Evolutionary conservation across 208 protist genomes (phyloP), one percentile per base, ranked within the genome.

Genomic region (Plasmodiophora brassicae): DNA sequence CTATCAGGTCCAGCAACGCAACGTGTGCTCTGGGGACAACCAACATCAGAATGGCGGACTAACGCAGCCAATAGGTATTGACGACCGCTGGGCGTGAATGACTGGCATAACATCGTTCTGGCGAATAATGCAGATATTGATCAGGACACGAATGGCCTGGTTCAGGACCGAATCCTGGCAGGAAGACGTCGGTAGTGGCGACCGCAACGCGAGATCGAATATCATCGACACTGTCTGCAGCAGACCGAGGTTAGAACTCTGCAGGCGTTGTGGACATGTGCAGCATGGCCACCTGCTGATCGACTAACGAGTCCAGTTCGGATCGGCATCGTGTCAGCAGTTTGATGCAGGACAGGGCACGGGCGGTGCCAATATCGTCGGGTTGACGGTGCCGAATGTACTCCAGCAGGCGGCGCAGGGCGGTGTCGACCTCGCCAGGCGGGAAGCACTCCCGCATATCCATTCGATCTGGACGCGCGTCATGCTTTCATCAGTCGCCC

Each of bases 61-160:
- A 78, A 14, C 32, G 41, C 20, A 8, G 41, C n/a, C 5, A 32
- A 8, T n/a, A 5, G 41, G 41, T n/a, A 5, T 8, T 44, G 41
- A 5, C 14, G 32, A 78, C 65, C n/a, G 32, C n/a, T 78, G 65
- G 32, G 10, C 5, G n/a, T 78, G 65, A 5, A 78, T 14, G 5
- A 78, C 65, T 5, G 65, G 14, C 32, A 78, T n/a, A 5, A 38
- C n/a, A 38, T 38, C 14, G 10, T 5, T 14, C 41, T 78, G 65
- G 41, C n/a, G n/a, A 78, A 78, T 78, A 5, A 78, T 78, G 65
- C 65, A 78, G 5, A 78, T 14, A 78, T 78, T 78, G n/a, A 78
- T 78, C 10, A 78, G 14, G n/a, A 78, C n/a, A 38, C 65, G 65
- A 32, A 78, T 32, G 5, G 65, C 65, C 41, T 78, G 14, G 65